Percentiles rank a stretch among this genome's conserved stretches.
Conservation (phyloP, 1,139 yeast species). For the Saccharomyces hybrid region DNA sequence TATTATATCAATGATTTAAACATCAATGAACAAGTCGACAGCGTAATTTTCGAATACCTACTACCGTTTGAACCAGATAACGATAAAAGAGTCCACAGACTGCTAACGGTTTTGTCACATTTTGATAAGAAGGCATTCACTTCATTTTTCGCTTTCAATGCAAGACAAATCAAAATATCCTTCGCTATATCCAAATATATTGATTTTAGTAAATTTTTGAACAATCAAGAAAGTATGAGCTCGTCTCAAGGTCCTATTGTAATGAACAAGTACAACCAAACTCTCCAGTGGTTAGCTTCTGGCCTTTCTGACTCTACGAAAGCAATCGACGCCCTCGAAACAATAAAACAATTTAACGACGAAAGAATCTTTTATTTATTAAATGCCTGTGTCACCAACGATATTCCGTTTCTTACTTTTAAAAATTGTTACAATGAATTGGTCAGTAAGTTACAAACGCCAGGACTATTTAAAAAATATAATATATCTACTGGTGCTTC, state of each 20-base stretch:
- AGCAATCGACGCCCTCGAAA: conserved; percentile 42
- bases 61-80: conserved; percentile 47
- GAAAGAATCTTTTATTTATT: conserved; percentile 50
- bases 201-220: conserved; percentile 32
- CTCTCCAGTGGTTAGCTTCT: conserved; percentile 56
- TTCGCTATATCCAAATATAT: conserved; percentile 31
- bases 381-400: conserved; percentile 46
- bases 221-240: conserved; percentile 23
- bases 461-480: conserved; percentile 40
- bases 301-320: conserved; percentile 48
- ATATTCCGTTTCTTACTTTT: conserved; percentile 54
- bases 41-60: conserved; percentile 49
- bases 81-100: conserved; percentile 43
- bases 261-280: conserved; percentile 41
- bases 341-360: conserved; percentile 48
- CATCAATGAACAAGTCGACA: conserved; percentile 64
- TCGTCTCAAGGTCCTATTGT: conserved; percentile 19
- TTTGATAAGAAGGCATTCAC: conserved; percentile 53
- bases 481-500: conserved; percentile 33
- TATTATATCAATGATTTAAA: conserved; percentile 67
- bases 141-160: conserved; percentile 61
- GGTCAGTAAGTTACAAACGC: conserved; percentile 44
- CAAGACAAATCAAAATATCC: conserved; percentile 57
- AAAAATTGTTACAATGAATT: conserved; percentile 57
- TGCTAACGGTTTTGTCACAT: conserved; percentile 41